phyloP scores from a whole-genome alignment of 768 basidiomycete species.

The Crepidotus variabilis region DNA sequence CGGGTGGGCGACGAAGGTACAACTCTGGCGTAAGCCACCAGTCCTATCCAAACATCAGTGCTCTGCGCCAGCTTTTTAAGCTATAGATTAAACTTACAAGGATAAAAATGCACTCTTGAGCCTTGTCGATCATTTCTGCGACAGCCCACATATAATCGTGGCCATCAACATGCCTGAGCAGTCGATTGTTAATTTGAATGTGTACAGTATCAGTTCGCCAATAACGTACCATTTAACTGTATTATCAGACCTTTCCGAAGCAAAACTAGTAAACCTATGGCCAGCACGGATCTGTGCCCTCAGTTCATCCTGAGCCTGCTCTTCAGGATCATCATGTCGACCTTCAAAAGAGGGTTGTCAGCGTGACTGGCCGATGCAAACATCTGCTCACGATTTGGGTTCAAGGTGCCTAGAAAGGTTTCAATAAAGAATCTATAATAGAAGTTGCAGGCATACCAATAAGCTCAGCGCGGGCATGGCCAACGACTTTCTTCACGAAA shows the following conservation, averaged over 20 bases:
- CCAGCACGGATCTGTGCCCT: conserved; percentile 68
- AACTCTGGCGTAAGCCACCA: conserved; percentile 97
- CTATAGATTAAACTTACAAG: conserved; percentile 39
- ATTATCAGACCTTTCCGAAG: conserved; percentile 64
- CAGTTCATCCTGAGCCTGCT: conserved; percentile 66
- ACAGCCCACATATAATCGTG: conserved; percentile 97
- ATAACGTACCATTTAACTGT: conserved; percentile 71
- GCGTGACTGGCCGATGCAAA: background rate
- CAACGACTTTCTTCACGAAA: conserved; percentile 32
- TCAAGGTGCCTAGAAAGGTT: conserved; percentile 29
- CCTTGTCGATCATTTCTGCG: conserved; percentile 82
- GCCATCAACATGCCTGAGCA: conserved; percentile 77
- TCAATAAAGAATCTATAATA: background rate
- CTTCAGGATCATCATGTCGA: conserved; percentile 75
- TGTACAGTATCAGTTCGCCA: background rate
- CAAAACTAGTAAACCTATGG: conserved; percentile 89
- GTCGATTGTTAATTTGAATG: background rate
- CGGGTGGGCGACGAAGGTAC: conserved; percentile 90
- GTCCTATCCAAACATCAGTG: conserved; percentile 39
- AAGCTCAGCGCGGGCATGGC: conserved; percentile 38
- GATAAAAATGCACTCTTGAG: conserved; percentile 85
- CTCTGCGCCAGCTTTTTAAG: background rate
- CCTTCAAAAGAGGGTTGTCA: conserved; percentile 24
- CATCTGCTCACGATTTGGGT: conserved; percentile 42
- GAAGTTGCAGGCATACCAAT: conserved; percentile 23